Percentiles rank a stretch among this genome's conserved stretches.
These are phyloP conservation scores for Linnemannia elongata DNA, from an alignment of 192 early-diverging fungal genomes.

Conservation along the genomic window DNA sequence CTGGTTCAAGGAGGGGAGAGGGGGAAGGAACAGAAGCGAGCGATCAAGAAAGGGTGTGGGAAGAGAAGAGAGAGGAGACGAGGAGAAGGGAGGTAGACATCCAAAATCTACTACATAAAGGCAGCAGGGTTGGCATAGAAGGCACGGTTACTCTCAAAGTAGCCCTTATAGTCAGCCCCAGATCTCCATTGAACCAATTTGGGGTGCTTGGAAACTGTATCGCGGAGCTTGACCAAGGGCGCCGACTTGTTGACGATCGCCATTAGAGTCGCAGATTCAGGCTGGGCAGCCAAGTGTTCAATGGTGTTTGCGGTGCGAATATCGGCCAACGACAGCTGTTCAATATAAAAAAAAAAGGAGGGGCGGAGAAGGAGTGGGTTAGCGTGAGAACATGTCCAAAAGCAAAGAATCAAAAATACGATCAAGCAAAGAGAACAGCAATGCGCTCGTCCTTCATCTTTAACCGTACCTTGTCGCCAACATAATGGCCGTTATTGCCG, in stretches of 20 bases:
- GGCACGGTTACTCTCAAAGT: not conserved
- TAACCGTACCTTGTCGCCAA: conserved; percentile 21
- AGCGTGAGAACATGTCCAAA: not conserved
- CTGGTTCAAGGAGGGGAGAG: not conserved
- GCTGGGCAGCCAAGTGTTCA: conserved; percentile 16
- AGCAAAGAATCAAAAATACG: not conserved
- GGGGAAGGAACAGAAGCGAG: not conserved
- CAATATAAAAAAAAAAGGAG: not conserved
- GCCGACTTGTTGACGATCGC: conserved; percentile 23
- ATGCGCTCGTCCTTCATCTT: too few species aligned
- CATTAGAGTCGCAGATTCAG: not conserved
- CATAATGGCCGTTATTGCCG: conserved; percentile 42
- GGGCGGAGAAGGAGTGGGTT: not conserved
- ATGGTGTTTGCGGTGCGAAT: conserved; percentile 26
- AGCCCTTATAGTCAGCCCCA: not conserved
- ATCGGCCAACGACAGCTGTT: conserved; percentile 38
- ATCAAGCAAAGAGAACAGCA: not conserved
- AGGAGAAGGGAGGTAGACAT: too few species aligned
- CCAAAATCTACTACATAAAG: not conserved
- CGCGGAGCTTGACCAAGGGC: conserved; percentile 17
- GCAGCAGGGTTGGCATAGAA: conserved; percentile 32
- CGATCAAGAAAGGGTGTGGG: not conserved
- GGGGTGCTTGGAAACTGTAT: conserved; percentile 30
- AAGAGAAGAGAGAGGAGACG: not conserved
- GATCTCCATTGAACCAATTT: conserved; percentile 39